Percentiles rank a stretch among this genome's conserved stretches.
Evolutionary conservation across 805 yeast species (phyloP).

Genomic region (Isabelozyma pseudorhagii): DNA sequence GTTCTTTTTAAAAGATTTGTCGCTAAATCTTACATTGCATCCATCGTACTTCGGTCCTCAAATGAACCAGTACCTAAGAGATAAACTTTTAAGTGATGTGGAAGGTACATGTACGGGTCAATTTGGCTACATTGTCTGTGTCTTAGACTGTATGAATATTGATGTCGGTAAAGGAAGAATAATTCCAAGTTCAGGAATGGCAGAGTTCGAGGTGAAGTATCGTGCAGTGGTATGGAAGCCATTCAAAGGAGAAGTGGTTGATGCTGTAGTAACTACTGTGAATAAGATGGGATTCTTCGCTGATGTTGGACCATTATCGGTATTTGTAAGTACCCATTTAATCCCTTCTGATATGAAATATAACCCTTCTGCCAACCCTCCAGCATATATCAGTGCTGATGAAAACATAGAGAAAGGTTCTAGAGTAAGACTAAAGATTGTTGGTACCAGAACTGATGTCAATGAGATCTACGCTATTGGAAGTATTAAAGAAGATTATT

Average conservation of each 20-base stretch:
- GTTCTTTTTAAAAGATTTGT: conserved; percentile 72
- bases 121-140: conserved; percentile 96
- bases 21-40: conserved; percentile 87
- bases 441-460: conserved; percentile 96
- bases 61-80: conserved; percentile 89
- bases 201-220: conserved; percentile 94
- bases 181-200: conserved; percentile 88
- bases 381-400: conserved; percentile 95
- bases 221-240: conserved; percentile 98
- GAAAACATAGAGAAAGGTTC: conserved; percentile 94
- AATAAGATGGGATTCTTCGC: conserved; percentile 96
- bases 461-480: conserved; percentile 98
- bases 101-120: conserved; percentile 99
- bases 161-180: conserved; percentile 94
- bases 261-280: conserved; percentile 91
- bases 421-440: conserved; percentile 89
- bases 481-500: conserved; percentile 93
- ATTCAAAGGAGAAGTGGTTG: conserved; percentile 98
- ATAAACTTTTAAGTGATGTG: conserved; percentile 88
- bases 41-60: conserved; percentile 98
- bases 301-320: conserved; percentile 95
- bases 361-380: conserved; percentile 95
- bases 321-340: conserved; percentile 90
- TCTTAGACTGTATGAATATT: conserved; percentile 87
- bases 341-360: conserved; percentile 92